These are phyloP conservation scores for Styphnolobium japonicum DNA, from an alignment of 306 rosid genomes.

Conservation along the genomic window DNA sequence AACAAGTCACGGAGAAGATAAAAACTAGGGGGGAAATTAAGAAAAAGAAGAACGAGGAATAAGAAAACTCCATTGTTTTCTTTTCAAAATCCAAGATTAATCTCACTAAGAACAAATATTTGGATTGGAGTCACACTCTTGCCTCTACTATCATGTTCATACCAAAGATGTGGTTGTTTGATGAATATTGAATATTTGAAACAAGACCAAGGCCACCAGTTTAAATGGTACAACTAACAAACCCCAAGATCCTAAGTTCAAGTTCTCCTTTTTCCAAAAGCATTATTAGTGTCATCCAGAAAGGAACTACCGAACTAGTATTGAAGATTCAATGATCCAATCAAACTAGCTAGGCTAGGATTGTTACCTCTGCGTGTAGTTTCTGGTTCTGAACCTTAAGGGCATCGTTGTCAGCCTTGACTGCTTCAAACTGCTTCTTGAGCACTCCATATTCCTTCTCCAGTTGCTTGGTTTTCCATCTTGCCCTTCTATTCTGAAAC, in stretches of 20 bases:
- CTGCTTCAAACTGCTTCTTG: constrained; percentile 78
- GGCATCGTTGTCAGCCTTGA: constrained; percentile 70
- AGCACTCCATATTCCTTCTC: constrained; percentile 78
- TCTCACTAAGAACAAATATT: background rate
- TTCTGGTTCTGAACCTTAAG: constrained; percentile 80
- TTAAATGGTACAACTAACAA: background rate
- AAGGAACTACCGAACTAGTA: background rate
- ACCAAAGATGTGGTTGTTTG: background rate
- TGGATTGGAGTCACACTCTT: background rate
- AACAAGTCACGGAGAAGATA: background rate
- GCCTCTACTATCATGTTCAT: background rate
- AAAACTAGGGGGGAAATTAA: background rate
- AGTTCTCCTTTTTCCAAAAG: background rate
- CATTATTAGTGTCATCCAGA: background rate
- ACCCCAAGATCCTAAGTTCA: background rate
- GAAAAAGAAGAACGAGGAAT: background rate
- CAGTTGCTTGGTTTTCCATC: constrained; percentile 93
- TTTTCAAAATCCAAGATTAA: background rate
- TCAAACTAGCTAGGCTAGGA: background rate
- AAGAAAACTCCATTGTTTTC: background rate
- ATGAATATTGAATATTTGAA: background rate
- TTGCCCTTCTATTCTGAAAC: constrained; percentile 94
- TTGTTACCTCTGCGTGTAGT: constrained; percentile 78
- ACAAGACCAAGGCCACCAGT: background rate
- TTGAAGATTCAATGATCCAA: background rate